A percentile compares a stretch with the other conserved stretches of the same genome.
phyloP scores from a whole-genome alignment of 2,329 filamentous ascomycete genomes.

The Pleoardoris graminearum region DNA sequence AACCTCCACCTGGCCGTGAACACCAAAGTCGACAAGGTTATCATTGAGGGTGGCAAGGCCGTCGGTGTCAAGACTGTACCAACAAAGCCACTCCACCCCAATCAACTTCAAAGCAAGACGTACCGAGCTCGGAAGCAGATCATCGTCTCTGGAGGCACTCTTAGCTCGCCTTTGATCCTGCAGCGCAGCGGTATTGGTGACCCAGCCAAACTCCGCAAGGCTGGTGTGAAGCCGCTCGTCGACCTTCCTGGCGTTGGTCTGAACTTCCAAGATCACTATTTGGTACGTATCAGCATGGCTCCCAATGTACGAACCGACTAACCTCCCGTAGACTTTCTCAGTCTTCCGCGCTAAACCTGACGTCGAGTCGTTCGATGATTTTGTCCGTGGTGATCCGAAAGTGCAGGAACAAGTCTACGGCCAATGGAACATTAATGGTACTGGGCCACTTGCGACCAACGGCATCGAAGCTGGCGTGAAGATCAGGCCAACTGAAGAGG shows the following conservation, averaged over 20 bases:
- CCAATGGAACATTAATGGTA: constrained; percentile 79
- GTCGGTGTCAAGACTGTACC: constrained; percentile 72
- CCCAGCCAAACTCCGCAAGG: constrained; percentile 69
- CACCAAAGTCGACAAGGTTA: constrained; percentile 77
- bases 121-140: constrained; percentile 75
- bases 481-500: constrained; percentile 69
- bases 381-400: constrained; percentile 72
- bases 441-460: constrained; percentile 75
- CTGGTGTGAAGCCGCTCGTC: constrained; percentile 69
- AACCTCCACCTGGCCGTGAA: constrained; percentile 75
- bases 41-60: constrained; percentile 72
- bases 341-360: constrained; percentile 73
- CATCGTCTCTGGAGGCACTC: constrained; percentile 71
- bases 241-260: constrained; percentile 73
- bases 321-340: constrained; percentile 59
- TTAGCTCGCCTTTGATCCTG: constrained; percentile 74
- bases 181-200: constrained; percentile 76
- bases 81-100: constrained; percentile 68
- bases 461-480: constrained; percentile 82
- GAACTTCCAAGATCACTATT: constrained; percentile 77
- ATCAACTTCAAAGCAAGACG: constrained; percentile 56
- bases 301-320: neutral
- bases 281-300: constrained; percentile 9
- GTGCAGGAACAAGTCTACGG: constrained; percentile 74
- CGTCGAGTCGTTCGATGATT: constrained; percentile 79